Conservation (phyloP, 2,329 filamentous ascomycete genomes). For the Ceratocystis papillata region DNA sequence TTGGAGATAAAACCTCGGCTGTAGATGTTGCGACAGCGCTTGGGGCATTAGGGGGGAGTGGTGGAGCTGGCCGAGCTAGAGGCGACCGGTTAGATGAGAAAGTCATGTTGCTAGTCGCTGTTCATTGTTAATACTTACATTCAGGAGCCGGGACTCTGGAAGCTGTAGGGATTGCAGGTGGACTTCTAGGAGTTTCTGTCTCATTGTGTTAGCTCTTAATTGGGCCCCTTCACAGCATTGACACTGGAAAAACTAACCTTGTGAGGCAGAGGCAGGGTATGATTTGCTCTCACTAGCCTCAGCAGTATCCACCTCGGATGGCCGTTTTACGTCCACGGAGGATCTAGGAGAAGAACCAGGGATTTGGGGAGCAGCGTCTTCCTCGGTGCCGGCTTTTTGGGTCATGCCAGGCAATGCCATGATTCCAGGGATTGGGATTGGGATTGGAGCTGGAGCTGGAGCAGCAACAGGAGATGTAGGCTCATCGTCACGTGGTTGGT, state of each 20-base stretch:
- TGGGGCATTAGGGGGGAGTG: constrained; percentile 41
- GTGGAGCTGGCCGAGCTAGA: constrained; percentile 53
- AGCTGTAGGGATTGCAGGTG: constrained; percentile 45
- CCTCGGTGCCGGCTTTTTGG: constrained; percentile 18
- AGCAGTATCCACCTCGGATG: constrained; percentile 26
- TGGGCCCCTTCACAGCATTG: background rate
- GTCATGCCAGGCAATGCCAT: constrained; percentile 65
- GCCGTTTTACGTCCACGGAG: background rate
- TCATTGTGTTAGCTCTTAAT: constrained; percentile 5
- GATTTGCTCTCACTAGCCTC: constrained; percentile 27
- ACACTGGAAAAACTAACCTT: constrained; percentile 9
- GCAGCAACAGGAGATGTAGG: constrained; percentile 33
- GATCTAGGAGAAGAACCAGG: constrained; percentile 16
- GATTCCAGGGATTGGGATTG: constrained; percentile 46
- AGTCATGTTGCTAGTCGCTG: background rate
- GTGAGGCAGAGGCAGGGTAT: constrained; percentile 14
- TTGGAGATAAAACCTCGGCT: constrained; percentile 50
- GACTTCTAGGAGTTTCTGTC: constrained; percentile 39
- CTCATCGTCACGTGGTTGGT: constrained; percentile 39
- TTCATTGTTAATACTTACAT: constrained; percentile 39
- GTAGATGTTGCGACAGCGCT: constrained; percentile 43
- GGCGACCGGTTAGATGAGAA: constrained; percentile 11
- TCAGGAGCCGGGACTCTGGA: constrained; percentile 50
- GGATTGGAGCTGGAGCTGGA: constrained; percentile 36
- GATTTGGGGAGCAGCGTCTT: constrained; percentile 15